Base-by-base conservation (phyloP, 2,329 filamentous ascomycete species). In the Diaporthe eres region DNA sequence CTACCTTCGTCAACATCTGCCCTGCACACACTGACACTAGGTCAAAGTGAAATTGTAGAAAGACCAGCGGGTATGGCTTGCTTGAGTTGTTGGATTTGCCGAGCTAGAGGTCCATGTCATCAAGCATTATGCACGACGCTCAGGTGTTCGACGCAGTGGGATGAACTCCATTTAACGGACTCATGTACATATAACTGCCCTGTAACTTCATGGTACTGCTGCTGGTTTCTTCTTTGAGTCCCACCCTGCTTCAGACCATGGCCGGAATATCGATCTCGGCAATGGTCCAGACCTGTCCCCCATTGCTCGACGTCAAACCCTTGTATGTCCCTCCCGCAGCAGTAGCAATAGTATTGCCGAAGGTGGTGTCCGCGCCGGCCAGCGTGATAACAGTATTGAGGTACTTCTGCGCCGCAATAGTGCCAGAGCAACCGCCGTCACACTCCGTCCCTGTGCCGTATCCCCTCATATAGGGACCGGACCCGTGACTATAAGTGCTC, bases 361-460 rank as follows among this genome's bases (percentile, higher is more conserved):
- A 85, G 4, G 79, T 78, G 25, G 79, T 79, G 74, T 83, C 84
- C 1, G 82, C 81, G 7, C 78, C 77, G 1, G 80, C 81, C 9
- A 86, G 80, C 19, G 83, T 86, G 71, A 86, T 84, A 12, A 79
- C 79, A 0, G 84, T 86, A 73, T 85, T 83, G 51, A 82, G 71
- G 76, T 86, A 86, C 25, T 81, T 80, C 79, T 86, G 85, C 6
- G 80, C 77, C 10, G 82, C 81, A 49, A 84, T 79, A 19, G 85
- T 86, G 34, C 82, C 83, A 0, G 80, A 82, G 79, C 85, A 86
- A 49, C 76, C 78, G 15, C 79, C 71, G 76, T 85, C 76, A 51
- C 85, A 87, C 77, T 86, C 84, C 3, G 84, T 86, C 15, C 84
- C 84, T 1, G 84, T 86, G 51, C 84, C 82, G 63, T 81, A 83